These are phyloP conservation scores for Vickermania ingenoplastis DNA, from an alignment of 208 protist genomes.

Conservation along the genomic window DNA sequence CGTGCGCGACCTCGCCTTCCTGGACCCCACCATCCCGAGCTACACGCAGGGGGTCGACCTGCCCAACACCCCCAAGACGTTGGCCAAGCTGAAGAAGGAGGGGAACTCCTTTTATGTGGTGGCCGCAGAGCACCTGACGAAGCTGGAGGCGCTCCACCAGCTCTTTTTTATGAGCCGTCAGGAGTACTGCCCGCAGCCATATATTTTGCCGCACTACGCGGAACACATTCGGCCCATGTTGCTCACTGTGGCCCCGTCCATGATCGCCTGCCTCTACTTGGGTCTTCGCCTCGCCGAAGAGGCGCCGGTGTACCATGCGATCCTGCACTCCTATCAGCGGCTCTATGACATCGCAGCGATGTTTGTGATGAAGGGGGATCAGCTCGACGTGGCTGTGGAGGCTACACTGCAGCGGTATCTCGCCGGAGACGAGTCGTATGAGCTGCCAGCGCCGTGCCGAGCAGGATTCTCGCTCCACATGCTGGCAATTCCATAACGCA, in stretches of 20 bases:
- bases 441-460: conserved; percentile 28
- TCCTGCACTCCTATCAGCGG: conserved; percentile 48
- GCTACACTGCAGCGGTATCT: conserved; percentile 38
- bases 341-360: conserved; percentile 62
- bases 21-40: conserved; percentile 25
- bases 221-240: conserved; percentile 77
- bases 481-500: conserved; percentile 38
- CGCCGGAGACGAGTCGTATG: conserved; percentile 26
- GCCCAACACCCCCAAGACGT: background rate
- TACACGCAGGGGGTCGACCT: conserved; percentile 19
- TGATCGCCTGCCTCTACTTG: conserved; percentile 62
- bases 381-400: conserved; percentile 47
- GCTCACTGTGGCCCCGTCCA: conserved; percentile 44
- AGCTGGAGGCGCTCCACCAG: conserved; percentile 57
- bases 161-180: conserved; percentile 24
- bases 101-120: conserved; percentile 12
- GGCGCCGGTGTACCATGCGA: conserved; percentile 37
- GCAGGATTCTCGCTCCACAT: conserved; percentile 49
- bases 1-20: conserved; percentile 13
- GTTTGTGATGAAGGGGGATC: conserved; percentile 55
- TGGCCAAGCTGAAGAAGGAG: conserved; percentile 38
- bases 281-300: conserved; percentile 62
- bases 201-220: conserved; percentile 72
- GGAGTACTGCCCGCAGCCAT: conserved; percentile 50
- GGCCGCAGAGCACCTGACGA: conserved; percentile 23